phyloP scores from a whole-genome alignment of 345 rosid genomes.

The Firmiana major region DNA sequence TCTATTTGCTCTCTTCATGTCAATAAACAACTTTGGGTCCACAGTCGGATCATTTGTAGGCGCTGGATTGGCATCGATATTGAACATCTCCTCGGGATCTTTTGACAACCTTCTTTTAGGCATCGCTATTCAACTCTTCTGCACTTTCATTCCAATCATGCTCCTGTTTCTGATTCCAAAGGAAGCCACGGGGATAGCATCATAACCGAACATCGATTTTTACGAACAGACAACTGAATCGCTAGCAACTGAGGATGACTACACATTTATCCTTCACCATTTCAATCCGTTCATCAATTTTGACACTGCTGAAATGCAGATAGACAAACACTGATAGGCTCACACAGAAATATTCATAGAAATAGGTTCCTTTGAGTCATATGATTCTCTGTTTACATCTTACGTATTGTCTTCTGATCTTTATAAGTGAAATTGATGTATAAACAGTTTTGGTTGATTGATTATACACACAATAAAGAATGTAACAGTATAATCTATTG shows the following conservation, averaged over 20 bases:
- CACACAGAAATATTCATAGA: neutral
- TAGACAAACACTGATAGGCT: neutral
- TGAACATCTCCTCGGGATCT: constrained; percentile 81
- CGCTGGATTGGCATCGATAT: constrained; percentile 76
- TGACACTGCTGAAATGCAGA: neutral
- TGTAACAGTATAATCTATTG: neutral
- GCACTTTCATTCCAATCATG: constrained; percentile 69
- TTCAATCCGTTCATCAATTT: neutral
- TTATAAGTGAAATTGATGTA: neutral
- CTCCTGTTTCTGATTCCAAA: constrained; percentile 83
- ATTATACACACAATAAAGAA: neutral
- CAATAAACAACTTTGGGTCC: constrained; percentile 85
- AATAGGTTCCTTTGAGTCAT: neutral
- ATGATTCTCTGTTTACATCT: neutral
- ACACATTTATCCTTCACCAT: neutral
- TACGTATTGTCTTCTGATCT: neutral
- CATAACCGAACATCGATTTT: constrained; percentile 20
- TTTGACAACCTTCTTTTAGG: constrained; percentile 77
- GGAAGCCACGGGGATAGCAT: constrained; percentile 80
- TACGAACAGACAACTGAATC: neutral
- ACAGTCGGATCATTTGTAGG: constrained; percentile 85
- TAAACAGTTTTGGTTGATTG: neutral
- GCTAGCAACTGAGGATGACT: neutral
- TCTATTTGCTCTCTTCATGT: constrained; percentile 93
- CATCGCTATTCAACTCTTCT: constrained; percentile 61